Percentiles rank a stretch among this genome's conserved stretches.
Evolutionary conservation across 1,284 basidiomycete genomes (phyloP).

Genomic region (Tylopilus orsonianus): DNA sequence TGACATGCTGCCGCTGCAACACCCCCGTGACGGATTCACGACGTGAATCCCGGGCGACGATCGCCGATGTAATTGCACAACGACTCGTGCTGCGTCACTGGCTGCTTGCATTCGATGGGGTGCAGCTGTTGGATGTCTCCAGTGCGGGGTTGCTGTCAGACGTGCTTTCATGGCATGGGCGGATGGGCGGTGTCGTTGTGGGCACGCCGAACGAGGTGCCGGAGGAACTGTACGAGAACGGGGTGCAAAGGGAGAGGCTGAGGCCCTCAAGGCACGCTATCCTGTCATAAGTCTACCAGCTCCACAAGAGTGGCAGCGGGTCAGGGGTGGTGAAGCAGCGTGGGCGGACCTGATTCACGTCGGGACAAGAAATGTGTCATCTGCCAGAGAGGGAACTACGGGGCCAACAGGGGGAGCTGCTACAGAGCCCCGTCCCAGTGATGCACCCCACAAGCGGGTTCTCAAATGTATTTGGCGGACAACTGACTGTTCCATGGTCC

Average conservation of each 20-base stretch:
- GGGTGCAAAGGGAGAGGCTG: slow-evolving; percentile 59
- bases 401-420: background rate
- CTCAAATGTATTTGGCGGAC: background rate
- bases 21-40: background rate
- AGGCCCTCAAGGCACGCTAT: slow-evolving; percentile 55
- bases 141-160: slow-evolving; percentile 40
- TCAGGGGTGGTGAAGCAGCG: no score
- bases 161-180: background rate
- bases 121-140: slow-evolving; percentile 71
- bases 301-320: slow-evolving; percentile 31
- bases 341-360: no score
- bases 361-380: background rate
- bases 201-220: slow-evolving; percentile 61
- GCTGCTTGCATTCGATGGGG: slow-evolving; percentile 63
- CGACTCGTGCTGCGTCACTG: slow-evolving; percentile 50
- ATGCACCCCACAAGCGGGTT: no score
- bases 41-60: slow-evolving; percentile 29
- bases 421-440: background rate
- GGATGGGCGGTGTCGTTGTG: slow-evolving; percentile 29
- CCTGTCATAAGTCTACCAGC: slow-evolving; percentile 43
- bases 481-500: slow-evolving; percentile 43
- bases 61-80: slow-evolving; percentile 47
- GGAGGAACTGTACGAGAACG: slow-evolving; percentile 70
- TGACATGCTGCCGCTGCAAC: no score
- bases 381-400: no score